These are phyloP conservation scores for Cucumis melo DNA, from an alignment of 306 rosid species.

Conservation along the genomic window DNA sequence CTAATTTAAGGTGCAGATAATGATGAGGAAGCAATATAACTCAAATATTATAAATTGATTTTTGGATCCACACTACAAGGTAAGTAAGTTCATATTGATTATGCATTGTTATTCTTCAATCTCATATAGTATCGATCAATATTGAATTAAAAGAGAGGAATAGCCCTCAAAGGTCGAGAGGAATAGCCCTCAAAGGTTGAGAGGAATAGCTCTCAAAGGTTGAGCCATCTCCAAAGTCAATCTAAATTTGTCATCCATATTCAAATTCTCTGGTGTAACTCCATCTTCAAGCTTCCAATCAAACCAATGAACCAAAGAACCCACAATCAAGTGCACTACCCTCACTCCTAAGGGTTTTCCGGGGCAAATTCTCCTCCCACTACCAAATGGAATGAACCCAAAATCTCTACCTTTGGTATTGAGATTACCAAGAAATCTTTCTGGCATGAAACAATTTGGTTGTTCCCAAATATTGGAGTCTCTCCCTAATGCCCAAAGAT, in stretches of 20 bases:
- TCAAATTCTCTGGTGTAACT: not conserved
- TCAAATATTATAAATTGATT: no score
- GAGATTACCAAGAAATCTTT: not conserved
- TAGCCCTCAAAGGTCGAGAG: constrained; percentile 14
- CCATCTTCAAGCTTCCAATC: constrained; percentile 28
- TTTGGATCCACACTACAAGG: no score
- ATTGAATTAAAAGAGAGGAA: not conserved
- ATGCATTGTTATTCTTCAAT: no score
- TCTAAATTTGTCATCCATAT: constrained; percentile 17
- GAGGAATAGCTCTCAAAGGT: constrained; percentile 10
- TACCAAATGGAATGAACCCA: constrained; percentile 31
- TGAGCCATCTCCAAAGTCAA: constrained; percentile 11
- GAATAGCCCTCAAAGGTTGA: constrained; percentile 11
- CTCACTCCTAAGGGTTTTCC: constrained; percentile 25
- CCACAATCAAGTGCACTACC: constrained; percentile 28
- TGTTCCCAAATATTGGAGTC: constrained; percentile 4
- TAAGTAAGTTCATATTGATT: no score
- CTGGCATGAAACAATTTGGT: not conserved
- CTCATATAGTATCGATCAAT: no score
- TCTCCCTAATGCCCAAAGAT: not conserved
- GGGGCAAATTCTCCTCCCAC: constrained; percentile 26
- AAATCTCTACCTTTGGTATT: constrained; percentile 11
- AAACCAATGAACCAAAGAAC: constrained; percentile 18
- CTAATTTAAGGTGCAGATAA: no score
- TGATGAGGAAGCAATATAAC: no score